These are phyloP conservation scores for Fusarium sp. DNA, from an alignment of 2,329 filamentous ascomycete species.

Conservation along the genomic window DNA sequence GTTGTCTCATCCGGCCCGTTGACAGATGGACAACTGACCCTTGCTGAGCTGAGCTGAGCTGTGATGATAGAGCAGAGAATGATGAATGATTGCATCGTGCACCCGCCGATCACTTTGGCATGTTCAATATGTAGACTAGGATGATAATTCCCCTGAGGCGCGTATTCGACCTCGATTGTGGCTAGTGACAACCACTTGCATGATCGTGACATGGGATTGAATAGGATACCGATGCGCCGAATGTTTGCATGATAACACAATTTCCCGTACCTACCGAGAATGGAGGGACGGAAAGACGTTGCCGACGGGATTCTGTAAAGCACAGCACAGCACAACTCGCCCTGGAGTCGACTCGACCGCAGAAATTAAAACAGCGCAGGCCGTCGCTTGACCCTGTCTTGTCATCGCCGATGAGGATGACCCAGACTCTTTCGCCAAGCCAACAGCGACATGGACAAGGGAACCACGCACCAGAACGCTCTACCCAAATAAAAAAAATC, in stretches of 20 bases:
- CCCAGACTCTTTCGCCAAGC: slow-evolving; percentile 33
- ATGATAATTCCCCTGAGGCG: slow-evolving; percentile 34
- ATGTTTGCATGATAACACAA: slow-evolving; percentile 20
- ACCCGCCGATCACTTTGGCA: slow-evolving; percentile 26
- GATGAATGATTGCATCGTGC: slow-evolving; percentile 8
- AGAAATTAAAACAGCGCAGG: background rate
- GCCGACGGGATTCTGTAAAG: slow-evolving; percentile 12
- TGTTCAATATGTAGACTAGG: background rate
- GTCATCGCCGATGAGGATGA: slow-evolving; percentile 33
- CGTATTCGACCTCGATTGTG: slow-evolving; percentile 40
- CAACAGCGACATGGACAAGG: slow-evolving; percentile 6
- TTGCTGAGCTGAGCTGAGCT: slow-evolving; percentile 40
- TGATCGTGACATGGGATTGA: slow-evolving; percentile 16
- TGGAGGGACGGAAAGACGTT: slow-evolving; percentile 12
- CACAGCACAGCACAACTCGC: background rate
- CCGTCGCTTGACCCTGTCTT: background rate
- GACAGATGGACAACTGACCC: slow-evolving; percentile 24
- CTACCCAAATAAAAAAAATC: background rate
- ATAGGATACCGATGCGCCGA: slow-evolving; percentile 8
- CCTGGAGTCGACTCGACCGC: background rate
- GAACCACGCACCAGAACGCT: background rate
- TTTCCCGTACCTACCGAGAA: slow-evolving; percentile 7
- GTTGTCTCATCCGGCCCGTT: slow-evolving; percentile 40
- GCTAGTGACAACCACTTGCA: slow-evolving; percentile 37
- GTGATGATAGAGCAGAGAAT: slow-evolving; percentile 17